A percentile compares a stretch with the other conserved stretches of the same genome.
Evolutionary conservation across 768 basidiomycete species (phyloP).

Genomic region (Podaxis sp.): DNA sequence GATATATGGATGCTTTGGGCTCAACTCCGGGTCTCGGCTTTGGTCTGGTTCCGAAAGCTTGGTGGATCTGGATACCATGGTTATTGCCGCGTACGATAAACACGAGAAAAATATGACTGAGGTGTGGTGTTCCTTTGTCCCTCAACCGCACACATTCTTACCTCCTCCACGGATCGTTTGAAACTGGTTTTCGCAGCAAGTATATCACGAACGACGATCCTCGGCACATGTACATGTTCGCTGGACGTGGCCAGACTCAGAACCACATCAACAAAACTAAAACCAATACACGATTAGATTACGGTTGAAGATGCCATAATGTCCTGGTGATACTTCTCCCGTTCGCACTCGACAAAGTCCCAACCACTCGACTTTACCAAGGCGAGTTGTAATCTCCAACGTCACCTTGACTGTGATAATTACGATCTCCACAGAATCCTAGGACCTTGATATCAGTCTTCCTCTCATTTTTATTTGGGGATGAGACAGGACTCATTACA

Average conservation of each 20-base stretch:
- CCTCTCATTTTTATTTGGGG: slow-evolving; percentile 20
- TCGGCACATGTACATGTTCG: slow-evolving; percentile 21
- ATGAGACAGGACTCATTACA: slow-evolving; percentile 17
- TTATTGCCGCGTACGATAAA: neutral
- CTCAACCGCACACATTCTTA: neutral
- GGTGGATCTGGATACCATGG: neutral
- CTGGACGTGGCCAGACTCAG: slow-evolving; percentile 6
- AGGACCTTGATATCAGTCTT: slow-evolving; percentile 16
- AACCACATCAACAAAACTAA: neutral
- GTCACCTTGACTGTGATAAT: neutral
- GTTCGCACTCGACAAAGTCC: slow-evolving; percentile 18
- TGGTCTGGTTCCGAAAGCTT: neutral
- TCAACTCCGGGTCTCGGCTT: neutral
- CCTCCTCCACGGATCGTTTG: slow-evolving; percentile 1
- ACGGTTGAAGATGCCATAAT: slow-evolving; percentile 16
- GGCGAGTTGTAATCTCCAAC: neutral
- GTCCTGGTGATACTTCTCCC: slow-evolving; percentile 20
- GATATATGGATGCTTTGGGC: neutral
- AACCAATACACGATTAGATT: slow-evolving; percentile 5
- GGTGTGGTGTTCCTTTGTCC: neutral
- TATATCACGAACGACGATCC: slow-evolving; percentile 25
- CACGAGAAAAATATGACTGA: neutral
- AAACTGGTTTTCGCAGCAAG: slow-evolving; percentile 8
- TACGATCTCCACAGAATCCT: slow-evolving; percentile 10
- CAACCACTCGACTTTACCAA: slow-evolving; percentile 13